Percentiles rank a stretch among this genome's conserved stretches.
Evolutionary conservation across 768 basidiomycete genomes (phyloP).

Genomic region (Mrakia hoshinonis): DNA sequence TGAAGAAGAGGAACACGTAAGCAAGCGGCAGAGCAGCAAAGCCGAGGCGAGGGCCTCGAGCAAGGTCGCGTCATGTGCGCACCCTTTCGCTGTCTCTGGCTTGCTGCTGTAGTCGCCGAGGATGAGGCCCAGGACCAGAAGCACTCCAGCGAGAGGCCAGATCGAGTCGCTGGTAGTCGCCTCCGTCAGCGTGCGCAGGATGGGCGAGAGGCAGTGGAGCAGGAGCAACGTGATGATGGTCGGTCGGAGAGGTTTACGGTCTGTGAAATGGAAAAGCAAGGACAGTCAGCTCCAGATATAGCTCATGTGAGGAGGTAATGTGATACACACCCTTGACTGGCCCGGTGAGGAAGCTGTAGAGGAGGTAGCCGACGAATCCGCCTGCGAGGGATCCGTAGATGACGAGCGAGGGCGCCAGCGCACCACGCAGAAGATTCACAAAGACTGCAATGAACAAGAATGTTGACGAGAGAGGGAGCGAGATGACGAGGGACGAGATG

Average conservation of each 20-base stretch:
- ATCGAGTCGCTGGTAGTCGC: constrained; percentile 95
- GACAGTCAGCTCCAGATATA: neutral
- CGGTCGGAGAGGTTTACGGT: constrained; percentile 65
- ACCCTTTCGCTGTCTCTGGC: constrained; percentile 27
- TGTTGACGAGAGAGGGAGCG: constrained; percentile 72
- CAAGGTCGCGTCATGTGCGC: no score
- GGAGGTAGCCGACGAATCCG: neutral
- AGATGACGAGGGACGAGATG: constrained; percentile 60
- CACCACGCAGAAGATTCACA: constrained; percentile 55
- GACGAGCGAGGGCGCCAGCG: constrained; percentile 39
- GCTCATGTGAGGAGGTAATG: no score
- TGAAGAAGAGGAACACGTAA: neutral
- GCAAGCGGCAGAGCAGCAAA: neutral
- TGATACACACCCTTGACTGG: neutral
- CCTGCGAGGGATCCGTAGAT: constrained; percentile 18
- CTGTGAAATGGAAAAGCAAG: constrained; percentile 42
- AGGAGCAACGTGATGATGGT: constrained; percentile 79
- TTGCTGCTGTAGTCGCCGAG: constrained; percentile 57
- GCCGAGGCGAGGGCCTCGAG: neutral
- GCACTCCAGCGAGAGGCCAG: constrained; percentile 80
- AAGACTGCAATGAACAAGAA: constrained; percentile 77
- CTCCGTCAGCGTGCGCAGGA: constrained; percentile 81
- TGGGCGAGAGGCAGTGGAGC: constrained; percentile 81
- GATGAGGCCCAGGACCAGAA: constrained; percentile 72
- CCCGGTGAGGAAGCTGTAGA: neutral